Conservation (phyloP, 305 asterid genomes). For the Striga hermonthica region DNA sequence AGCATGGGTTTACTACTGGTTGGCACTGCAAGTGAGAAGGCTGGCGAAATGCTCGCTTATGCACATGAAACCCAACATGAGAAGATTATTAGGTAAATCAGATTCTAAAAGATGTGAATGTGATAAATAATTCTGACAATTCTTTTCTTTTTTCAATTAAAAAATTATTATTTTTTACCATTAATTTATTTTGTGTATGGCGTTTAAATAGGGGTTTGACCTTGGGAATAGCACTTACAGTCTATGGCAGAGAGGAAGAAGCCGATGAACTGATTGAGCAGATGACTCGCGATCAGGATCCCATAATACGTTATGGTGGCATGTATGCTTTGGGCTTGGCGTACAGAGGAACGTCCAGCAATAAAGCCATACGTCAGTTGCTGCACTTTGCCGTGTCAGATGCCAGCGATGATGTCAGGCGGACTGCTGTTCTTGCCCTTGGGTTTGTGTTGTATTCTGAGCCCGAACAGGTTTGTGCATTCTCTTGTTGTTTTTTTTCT, state of each 20-base stretch:
- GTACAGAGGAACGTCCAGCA: slow-evolving; percentile 90
- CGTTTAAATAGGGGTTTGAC: slow-evolving; percentile 73
- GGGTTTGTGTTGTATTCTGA: slow-evolving; percentile 86
- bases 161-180: slow-evolving; percentile 16
- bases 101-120: slow-evolving; percentile 17
- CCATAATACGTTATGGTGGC: slow-evolving; percentile 92
- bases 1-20: slow-evolving; percentile 98
- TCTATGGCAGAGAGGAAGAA: slow-evolving; percentile 90
- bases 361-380: slow-evolving; percentile 90
- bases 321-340: slow-evolving; percentile 98
- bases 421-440: slow-evolving; percentile 96
- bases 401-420: slow-evolving; percentile 93
- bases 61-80: slow-evolving; percentile 99
- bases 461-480: slow-evolving; percentile 82
- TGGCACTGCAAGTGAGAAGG: slow-evolving; percentile 98
- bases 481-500: slow-evolving; percentile 10
- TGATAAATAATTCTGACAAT: no score
- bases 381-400: slow-evolving; percentile 98
- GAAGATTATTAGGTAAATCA: slow-evolving; percentile 79
- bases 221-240: slow-evolving; percentile 89
- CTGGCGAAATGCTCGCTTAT: slow-evolving; percentile 95
- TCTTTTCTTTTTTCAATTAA: not conserved
- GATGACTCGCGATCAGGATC: slow-evolving; percentile 98
- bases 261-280: slow-evolving; percentile 87
- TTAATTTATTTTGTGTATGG: slow-evolving; percentile 27